Percentiles rank a stretch among this genome's conserved stretches.
phyloP scores from a whole-genome alignment of 768 basidiomycete genomes.

The Lentinula detonsa region DNA sequence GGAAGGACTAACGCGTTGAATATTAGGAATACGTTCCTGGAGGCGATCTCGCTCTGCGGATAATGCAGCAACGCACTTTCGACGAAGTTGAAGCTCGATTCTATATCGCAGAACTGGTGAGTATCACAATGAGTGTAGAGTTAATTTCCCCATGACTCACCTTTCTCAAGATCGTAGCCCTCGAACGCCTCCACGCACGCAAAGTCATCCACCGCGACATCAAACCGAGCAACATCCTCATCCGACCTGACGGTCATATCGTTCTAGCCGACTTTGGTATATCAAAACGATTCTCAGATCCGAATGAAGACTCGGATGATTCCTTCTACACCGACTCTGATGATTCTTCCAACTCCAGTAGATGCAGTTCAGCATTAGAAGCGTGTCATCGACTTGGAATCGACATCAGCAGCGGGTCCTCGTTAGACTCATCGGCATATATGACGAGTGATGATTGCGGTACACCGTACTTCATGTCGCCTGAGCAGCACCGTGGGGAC shows the following conservation, averaged over 20 bases:
- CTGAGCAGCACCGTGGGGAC: slow-evolving; percentile 11
- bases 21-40: slow-evolving; percentile 18
- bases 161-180: slow-evolving; percentile 8
- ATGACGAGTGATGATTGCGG: slow-evolving; percentile 14
- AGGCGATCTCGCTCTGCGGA: slow-evolving; percentile 11
- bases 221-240: slow-evolving; percentile 17
- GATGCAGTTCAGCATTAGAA: background rate
- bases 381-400: slow-evolving; percentile 1
- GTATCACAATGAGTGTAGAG: background rate
- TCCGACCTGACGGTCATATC: slow-evolving; percentile 12
- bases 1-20: background rate
- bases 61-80: slow-evolving; percentile 4
- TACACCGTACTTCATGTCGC: slow-evolving; percentile 15
- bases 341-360: slow-evolving; percentile 3
- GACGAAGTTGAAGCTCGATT: slow-evolving; percentile 9
- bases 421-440: background rate
- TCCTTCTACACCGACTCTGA: slow-evolving; percentile 1
- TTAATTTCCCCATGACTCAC: background rate
- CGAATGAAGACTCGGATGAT: background rate
- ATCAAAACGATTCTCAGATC: background rate
- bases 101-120: slow-evolving; percentile 20
- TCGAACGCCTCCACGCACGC: slow-evolving; percentile 11
- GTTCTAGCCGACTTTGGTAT: slow-evolving; percentile 15
- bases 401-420: background rate
- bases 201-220: slow-evolving; percentile 16